These are phyloP conservation scores for Globisporangium paddicum DNA, from an alignment of 352 stramenopile genomes.

Conservation along the genomic window DNA sequence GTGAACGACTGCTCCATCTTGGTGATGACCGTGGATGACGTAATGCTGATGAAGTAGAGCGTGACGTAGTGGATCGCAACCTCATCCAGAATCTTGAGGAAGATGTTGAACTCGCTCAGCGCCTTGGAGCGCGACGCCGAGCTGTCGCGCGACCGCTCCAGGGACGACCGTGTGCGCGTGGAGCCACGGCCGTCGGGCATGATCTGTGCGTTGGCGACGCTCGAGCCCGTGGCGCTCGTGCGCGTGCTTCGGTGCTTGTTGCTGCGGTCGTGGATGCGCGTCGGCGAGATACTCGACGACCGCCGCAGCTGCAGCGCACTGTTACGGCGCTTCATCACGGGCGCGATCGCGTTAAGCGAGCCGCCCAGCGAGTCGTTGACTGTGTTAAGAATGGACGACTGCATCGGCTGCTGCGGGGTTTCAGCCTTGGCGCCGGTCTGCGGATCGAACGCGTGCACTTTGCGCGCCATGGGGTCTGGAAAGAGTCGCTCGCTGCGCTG, in stretches of 20 bases:
- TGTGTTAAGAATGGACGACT: slow-evolving; percentile 11
- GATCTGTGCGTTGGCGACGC: slow-evolving; percentile 26
- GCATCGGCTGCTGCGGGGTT: neutral
- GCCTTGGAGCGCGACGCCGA: slow-evolving; percentile 45
- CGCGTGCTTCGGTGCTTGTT: slow-evolving; percentile 18
- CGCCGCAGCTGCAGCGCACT: slow-evolving; percentile 34
- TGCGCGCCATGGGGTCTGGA: slow-evolving; percentile 8
- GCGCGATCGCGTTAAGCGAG: slow-evolving; percentile 24
- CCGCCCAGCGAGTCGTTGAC: slow-evolving; percentile 31
- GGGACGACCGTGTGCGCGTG: slow-evolving; percentile 20
- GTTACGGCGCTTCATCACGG: slow-evolving; percentile 18
- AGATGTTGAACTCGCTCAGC: slow-evolving; percentile 70
- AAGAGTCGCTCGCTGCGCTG: neutral
- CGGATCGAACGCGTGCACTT: slow-evolving; percentile 13
- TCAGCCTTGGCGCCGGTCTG: neutral
- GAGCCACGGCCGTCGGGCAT: slow-evolving; percentile 27
- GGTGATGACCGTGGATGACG: slow-evolving; percentile 51
- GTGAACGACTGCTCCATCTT: slow-evolving; percentile 80
- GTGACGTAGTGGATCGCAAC: slow-evolving; percentile 76
- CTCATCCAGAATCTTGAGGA: slow-evolving; percentile 79
- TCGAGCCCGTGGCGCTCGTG: slow-evolving; percentile 21
- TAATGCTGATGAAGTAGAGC: slow-evolving; percentile 82
- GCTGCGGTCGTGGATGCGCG: slow-evolving; percentile 18
- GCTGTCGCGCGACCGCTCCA: slow-evolving; percentile 45
- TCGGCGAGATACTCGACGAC: slow-evolving; percentile 34